Evolutionary conservation across 1,284 basidiomycete species (phyloP).

Genomic region (Marasmius tenuissimus): DNA sequence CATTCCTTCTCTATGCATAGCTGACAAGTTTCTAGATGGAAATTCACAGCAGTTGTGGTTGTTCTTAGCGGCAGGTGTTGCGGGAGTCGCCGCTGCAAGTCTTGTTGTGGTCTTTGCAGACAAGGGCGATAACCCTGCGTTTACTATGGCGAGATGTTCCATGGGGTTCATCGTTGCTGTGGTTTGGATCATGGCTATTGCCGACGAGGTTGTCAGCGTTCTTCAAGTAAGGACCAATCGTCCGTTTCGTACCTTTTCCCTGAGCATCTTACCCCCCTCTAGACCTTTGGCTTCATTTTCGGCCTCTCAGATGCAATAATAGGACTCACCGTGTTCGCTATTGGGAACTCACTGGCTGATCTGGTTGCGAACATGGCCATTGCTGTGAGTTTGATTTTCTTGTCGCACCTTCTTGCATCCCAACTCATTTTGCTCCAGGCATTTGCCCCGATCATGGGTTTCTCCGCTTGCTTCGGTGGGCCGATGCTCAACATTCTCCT

Average conservation of each 20-base stretch:
- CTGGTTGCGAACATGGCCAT: conserved; percentile 96
- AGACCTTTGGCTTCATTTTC: conserved; percentile 92
- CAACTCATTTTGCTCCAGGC: conserved; percentile 39
- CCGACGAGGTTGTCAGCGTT: conserved; percentile 89
- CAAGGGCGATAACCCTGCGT: conserved; percentile 57
- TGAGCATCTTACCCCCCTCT: conserved; percentile 12
- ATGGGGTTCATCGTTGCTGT: conserved; percentile 89
- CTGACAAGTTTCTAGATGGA: conserved; percentile 44
- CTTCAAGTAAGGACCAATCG: conserved; percentile 60
- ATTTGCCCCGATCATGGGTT: conserved; percentile 86
- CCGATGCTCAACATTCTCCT: conserved; percentile 98
- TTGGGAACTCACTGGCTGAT: conserved; percentile 95
- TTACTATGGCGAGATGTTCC: conserved; percentile 76
- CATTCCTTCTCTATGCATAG: not conserved
- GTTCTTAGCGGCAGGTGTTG: conserved; percentile 51
- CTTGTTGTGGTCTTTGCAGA: conserved; percentile 65
- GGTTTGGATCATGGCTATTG: conserved; percentile 95
- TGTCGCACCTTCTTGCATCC: not conserved
- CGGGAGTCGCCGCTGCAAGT: conserved; percentile 54
- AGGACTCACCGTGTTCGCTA: conserved; percentile 93
- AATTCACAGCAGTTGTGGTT: conserved; percentile 54
- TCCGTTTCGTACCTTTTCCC: not conserved
- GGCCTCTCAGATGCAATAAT: conserved; percentile 97
- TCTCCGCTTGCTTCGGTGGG: conserved; percentile 91
- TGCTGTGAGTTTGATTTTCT: conserved; percentile 50